phyloP scores from a whole-genome alignment of 2,329 filamentous ascomycete genomes.

The Stagonosporopsis cucurbitacearum region DNA sequence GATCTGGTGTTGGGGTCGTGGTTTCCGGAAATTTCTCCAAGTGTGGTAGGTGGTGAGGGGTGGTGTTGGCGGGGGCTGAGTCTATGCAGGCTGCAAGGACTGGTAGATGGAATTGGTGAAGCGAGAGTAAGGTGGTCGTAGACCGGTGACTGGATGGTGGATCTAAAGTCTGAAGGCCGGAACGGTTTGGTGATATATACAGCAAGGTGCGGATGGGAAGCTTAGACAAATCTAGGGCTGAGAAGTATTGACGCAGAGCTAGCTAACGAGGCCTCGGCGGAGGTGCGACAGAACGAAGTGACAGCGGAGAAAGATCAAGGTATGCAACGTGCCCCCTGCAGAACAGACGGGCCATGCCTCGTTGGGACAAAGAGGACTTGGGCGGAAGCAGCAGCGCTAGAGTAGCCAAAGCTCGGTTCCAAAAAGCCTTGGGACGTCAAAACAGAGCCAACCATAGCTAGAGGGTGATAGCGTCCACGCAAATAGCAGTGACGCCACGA shows the following conservation, averaged over 20 bases:
- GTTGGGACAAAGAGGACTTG: conserved; percentile 46
- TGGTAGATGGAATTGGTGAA: conserved; percentile 38
- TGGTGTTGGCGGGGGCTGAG: conserved; percentile 40
- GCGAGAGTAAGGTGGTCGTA: conserved; percentile 41
- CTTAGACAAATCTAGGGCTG: conserved; percentile 33
- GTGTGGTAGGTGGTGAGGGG: conserved; percentile 21
- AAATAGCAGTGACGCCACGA: conserved; percentile 48
- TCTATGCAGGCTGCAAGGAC: conserved; percentile 41
- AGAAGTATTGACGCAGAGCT: conserved; percentile 20
- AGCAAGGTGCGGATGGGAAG: conserved; percentile 36
- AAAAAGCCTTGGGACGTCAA: conserved; percentile 37
- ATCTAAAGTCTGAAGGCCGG: conserved; percentile 35
- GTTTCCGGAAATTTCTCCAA: conserved; percentile 19
- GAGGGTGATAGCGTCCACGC: conserved; percentile 33
- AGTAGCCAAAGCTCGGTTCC: conserved; percentile 47
- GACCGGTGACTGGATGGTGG: conserved; percentile 41
- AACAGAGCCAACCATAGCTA: conserved; percentile 38
- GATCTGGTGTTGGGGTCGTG: conserved; percentile 18
- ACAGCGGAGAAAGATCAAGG: conserved; percentile 23
- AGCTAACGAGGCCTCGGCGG: conserved; percentile 15
- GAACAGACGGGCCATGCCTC: conserved; percentile 37
- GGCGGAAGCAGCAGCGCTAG: conserved; percentile 42
- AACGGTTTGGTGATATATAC: conserved; percentile 46
- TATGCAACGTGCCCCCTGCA: conserved; percentile 44
- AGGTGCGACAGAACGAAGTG: conserved; percentile 20